Conservation (phyloP, 495 filamentous ascomycete genomes). For the Podospora fimiseda region DNA sequence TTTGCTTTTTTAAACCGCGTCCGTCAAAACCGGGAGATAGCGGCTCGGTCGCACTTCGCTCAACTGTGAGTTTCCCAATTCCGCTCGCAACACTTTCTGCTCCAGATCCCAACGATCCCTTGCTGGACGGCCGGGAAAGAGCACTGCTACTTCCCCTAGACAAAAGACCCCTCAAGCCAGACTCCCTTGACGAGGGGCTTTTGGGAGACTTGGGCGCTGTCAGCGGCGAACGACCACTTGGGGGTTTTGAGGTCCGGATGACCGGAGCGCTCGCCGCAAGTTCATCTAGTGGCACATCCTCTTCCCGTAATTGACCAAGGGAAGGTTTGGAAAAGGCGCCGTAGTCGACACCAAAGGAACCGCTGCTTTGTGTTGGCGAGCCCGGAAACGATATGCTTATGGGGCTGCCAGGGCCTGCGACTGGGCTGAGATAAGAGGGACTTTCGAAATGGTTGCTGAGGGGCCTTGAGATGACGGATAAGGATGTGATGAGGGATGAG, state of each 20-base stretch:
- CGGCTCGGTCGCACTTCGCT: conserved; percentile 36
- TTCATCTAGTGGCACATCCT: conserved; percentile 53
- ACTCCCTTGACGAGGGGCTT: conserved; percentile 34
- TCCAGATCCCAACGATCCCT: conserved; percentile 43
- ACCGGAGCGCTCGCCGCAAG: conserved; percentile 72
- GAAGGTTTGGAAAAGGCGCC: conserved; percentile 48
- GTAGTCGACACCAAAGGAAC: conserved; percentile 68
- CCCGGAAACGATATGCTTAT: conserved; percentile 44
- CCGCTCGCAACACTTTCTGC: conserved; percentile 56
- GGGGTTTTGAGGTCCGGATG: conserved; percentile 78
- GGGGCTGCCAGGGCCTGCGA: conserved; percentile 24
- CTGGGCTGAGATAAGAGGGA: conserved; percentile 22
- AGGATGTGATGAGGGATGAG: conserved; percentile 83
- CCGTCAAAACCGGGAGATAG: conserved; percentile 32
- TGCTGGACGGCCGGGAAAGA: conserved; percentile 46
- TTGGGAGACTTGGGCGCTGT: conserved; percentile 56
- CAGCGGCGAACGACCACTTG: conserved; percentile 61
- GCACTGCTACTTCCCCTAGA: conserved; percentile 35
- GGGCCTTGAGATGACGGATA: conserved; percentile 77
- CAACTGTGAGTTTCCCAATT: conserved; percentile 54
- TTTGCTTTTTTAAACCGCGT: conserved; percentile 32
- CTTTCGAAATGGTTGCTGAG: conserved; percentile 66
- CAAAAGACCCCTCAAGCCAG: conserved; percentile 40
- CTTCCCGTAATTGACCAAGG: conserved; percentile 46
- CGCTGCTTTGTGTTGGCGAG: conserved; percentile 34